Conservation (phyloP, 169 alveolate species). For the Plasmodium malariae region DNA sequence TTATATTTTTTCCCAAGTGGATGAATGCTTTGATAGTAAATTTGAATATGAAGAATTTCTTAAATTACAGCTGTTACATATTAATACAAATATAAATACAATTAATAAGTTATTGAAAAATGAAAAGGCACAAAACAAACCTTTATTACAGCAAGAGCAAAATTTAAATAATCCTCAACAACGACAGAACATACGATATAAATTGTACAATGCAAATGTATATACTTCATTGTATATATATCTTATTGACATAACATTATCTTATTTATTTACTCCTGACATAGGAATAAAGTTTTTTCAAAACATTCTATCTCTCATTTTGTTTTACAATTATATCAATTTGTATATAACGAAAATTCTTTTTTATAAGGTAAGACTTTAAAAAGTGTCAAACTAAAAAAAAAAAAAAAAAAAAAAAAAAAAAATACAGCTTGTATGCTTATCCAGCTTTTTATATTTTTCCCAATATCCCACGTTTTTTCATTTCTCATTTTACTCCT, state of each 20-base stretch:
- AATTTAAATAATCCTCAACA: background rate
- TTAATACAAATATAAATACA: slow-evolving; percentile 62
- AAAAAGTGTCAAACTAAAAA: background rate
- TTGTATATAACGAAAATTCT: slow-evolving; percentile 60
- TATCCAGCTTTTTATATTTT: background rate
- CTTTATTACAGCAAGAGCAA: slow-evolving; percentile 4
- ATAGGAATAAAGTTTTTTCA: slow-evolving; percentile 56
- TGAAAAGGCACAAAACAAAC: slow-evolving; percentile 56
- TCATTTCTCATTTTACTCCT: background rate
- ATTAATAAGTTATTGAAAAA: slow-evolving; percentile 38
- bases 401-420: no score
- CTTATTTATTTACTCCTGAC: slow-evolving; percentile 55
- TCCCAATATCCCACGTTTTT: background rate
- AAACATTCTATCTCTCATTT: slow-evolving; percentile 33
- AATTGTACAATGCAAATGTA: slow-evolving; percentile 38
- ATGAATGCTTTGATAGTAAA: slow-evolving; percentile 54
- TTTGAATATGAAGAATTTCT: slow-evolving; percentile 64
- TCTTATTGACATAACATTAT: slow-evolving; percentile 43
- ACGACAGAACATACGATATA: slow-evolving; percentile 19
- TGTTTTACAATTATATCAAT: slow-evolving; percentile 44
- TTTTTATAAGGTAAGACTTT: slow-evolving; percentile 31
- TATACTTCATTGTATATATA: slow-evolving; percentile 60
- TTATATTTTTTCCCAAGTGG: slow-evolving; percentile 49
- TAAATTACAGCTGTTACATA: slow-evolving; percentile 55
- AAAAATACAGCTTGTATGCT: no score